Percentiles rank a stretch among this genome's conserved stretches.
Conservation (phyloP, 768 basidiomycete genomes). For the Sistotremastrum suecicum region DNA sequence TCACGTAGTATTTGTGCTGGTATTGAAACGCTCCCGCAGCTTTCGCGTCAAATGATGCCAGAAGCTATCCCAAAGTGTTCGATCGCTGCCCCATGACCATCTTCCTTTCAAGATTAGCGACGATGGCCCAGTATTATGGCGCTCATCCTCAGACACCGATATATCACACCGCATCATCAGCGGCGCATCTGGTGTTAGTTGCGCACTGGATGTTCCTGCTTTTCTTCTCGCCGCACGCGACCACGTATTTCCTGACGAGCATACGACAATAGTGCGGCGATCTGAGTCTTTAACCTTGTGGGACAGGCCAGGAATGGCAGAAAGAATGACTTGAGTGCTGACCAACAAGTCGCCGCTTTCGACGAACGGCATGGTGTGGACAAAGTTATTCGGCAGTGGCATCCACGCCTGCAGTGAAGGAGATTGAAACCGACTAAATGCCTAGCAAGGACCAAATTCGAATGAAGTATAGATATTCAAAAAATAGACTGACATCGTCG, state of each 20-base stretch:
- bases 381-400: conserved; percentile 44
- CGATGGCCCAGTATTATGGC: neutral
- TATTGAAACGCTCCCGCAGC: neutral
- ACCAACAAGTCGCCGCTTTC: conserved; percentile 5
- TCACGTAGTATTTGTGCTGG: no score
- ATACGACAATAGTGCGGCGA: conserved; percentile 11
- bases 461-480: conserved; percentile 5
- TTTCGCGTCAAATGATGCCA: conserved; percentile 49
- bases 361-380: conserved; percentile 20
- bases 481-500: conserved; percentile 50
- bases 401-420: conserved; percentile 35
- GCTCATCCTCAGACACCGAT: neutral
- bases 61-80: conserved; percentile 51
- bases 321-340: conserved; percentile 15
- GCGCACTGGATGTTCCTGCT: neutral
- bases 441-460: conserved; percentile 21
- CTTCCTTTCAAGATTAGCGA: conserved; percentile 27
- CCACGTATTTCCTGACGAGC: conserved; percentile 40
- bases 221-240: conserved; percentile 50
- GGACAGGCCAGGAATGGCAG: conserved; percentile 17
- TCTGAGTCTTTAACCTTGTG: neutral
- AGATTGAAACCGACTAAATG: conserved; percentile 22
- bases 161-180: conserved; percentile 3
- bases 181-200: conserved; percentile 12
- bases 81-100: conserved; percentile 50